These are phyloP conservation scores for Phlebopus sp. DNA, from an alignment of 1,284 basidiomycete genomes.

Conservation along the genomic window DNA sequence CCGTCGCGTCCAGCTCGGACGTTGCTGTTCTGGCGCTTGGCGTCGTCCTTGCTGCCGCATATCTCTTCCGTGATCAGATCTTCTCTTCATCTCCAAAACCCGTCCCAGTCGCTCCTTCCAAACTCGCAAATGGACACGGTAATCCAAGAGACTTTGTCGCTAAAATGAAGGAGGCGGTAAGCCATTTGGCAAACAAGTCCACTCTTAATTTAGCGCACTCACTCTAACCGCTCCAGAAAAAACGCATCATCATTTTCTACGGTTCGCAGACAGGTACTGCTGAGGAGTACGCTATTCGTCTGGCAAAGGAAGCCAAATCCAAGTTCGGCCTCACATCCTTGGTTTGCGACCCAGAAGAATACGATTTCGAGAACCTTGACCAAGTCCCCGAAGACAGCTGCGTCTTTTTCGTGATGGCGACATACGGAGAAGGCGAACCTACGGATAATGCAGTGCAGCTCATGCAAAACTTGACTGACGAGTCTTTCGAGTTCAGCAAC, in stretches of 20 bases:
- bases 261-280: conserved; percentile 97
- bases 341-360: conserved; percentile 95
- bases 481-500: conserved; percentile 82
- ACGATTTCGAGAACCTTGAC: conserved; percentile 96
- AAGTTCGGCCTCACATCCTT: conserved; percentile 91
- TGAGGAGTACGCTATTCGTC: conserved; percentile 91
- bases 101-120: conserved; percentile 44
- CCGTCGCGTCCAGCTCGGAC: conserved; percentile 53
- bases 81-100: conserved; percentile 63
- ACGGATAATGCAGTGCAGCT: conserved; percentile 98
- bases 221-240: conserved; percentile 62
- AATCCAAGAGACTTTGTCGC: conserved; percentile 88
- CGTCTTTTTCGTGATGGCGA: conserved; percentile 94
- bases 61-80: conserved; percentile 77
- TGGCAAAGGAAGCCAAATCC: conserved; percentile 92
- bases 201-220: background rate
- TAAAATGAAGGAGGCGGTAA: conserved; percentile 86
- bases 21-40: conserved; percentile 66
- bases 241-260: conserved; percentile 93
- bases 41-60: conserved; percentile 67
- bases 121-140: conserved; percentile 58
- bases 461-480: conserved; percentile 88
- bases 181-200: conserved; percentile 31
- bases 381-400: conserved; percentile 83
- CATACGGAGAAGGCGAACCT: conserved; percentile 98